Evolutionary conservation across 1,284 basidiomycete genomes (phyloP).

Genomic region (Ustilago lituana): DNA sequence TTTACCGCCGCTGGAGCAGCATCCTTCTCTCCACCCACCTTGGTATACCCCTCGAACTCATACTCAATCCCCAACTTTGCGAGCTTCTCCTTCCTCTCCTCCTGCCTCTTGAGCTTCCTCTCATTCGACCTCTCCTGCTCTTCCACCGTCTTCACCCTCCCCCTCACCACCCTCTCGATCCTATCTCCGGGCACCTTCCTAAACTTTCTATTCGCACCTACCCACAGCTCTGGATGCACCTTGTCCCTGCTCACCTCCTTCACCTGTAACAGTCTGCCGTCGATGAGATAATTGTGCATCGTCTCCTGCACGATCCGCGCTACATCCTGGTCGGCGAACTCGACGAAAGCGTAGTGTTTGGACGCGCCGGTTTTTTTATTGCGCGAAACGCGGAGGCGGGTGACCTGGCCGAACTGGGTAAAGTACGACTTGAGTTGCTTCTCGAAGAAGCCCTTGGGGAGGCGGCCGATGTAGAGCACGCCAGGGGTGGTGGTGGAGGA

Average conservation of each 20-base stretch:
- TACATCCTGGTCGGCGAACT: slow-evolving; percentile 88
- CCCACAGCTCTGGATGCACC: slow-evolving; percentile 92
- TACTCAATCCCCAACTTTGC: slow-evolving; percentile 87
- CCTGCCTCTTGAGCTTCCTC: slow-evolving; percentile 81
- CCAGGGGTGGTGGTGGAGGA: slow-evolving; percentile 70
- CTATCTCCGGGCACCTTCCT: slow-evolving; percentile 79
- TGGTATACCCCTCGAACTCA: slow-evolving; percentile 75
- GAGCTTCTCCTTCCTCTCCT: slow-evolving; percentile 80
- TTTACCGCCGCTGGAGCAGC: not conserved
- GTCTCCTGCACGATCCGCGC: slow-evolving; percentile 96
- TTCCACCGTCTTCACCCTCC: slow-evolving; percentile 78
- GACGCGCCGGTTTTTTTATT: slow-evolving; percentile 96
- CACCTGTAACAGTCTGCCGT: slow-evolving; percentile 91
- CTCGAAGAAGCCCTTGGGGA: slow-evolving; percentile 98
- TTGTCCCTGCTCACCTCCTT: slow-evolving; percentile 79
- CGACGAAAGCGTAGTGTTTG: slow-evolving; percentile 96
- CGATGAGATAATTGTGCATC: slow-evolving; percentile 97
- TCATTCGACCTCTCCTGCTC: slow-evolving; percentile 77
- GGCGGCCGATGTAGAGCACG: slow-evolving; percentile 87
- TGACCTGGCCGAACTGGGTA: slow-evolving; percentile 90
- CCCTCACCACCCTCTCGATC: slow-evolving; percentile 76
- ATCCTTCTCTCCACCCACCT: slow-evolving; percentile 8
- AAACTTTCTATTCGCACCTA: slow-evolving; percentile 95
- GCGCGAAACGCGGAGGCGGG: slow-evolving; percentile 86
- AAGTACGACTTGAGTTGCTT: slow-evolving; percentile 92